Evolutionary conservation across 116 monocot genomes (phyloP).

Genomic region (Thalassia testudinum): DNA sequence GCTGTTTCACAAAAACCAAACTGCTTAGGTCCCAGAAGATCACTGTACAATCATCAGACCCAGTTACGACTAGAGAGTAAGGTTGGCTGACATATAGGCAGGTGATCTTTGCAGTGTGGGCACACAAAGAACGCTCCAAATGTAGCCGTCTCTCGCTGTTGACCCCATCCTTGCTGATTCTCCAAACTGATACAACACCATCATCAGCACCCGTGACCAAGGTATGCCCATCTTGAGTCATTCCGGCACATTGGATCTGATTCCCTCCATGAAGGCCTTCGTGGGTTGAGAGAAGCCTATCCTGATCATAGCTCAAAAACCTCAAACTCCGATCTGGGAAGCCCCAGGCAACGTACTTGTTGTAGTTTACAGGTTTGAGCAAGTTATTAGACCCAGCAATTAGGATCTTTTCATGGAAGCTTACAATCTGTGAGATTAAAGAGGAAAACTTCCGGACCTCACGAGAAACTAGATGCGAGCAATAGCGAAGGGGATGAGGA

Average conservation of each 20-base stretch:
- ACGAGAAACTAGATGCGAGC: slow-evolving; percentile 39
- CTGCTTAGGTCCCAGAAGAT: slow-evolving; percentile 79
- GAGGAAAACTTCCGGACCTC: slow-evolving; percentile 52
- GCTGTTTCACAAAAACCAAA: slow-evolving; percentile 77
- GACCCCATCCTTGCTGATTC: slow-evolving; percentile 34
- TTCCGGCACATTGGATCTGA: slow-evolving; percentile 79
- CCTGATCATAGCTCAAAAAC: slow-evolving; percentile 86
- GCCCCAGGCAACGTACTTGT: slow-evolving; percentile 88
- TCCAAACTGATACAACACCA: slow-evolving; percentile 78
- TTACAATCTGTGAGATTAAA: slow-evolving; percentile 57
- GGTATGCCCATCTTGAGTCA: slow-evolving; percentile 79
- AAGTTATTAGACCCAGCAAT: slow-evolving; percentile 44
- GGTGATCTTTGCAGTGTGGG: slow-evolving; percentile 70
- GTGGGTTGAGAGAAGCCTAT: slow-evolving; percentile 70
- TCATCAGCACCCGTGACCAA: slow-evolving; percentile 88
- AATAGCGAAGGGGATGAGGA: slow-evolving; percentile 65
- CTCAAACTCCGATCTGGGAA: slow-evolving; percentile 92
- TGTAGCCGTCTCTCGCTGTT: slow-evolving; percentile 23
- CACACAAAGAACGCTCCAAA: slow-evolving; percentile 56
- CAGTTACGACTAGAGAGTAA: slow-evolving; percentile 70
- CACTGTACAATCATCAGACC: slow-evolving; percentile 86
- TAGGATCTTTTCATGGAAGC: slow-evolving; percentile 70
- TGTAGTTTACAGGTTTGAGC: slow-evolving; percentile 68
- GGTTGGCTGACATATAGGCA: slow-evolving; percentile 87
- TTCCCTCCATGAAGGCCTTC: slow-evolving; percentile 90